Conservation (phyloP, 2,329 filamentous ascomycete species). For the Fusarium oxysporum region DNA sequence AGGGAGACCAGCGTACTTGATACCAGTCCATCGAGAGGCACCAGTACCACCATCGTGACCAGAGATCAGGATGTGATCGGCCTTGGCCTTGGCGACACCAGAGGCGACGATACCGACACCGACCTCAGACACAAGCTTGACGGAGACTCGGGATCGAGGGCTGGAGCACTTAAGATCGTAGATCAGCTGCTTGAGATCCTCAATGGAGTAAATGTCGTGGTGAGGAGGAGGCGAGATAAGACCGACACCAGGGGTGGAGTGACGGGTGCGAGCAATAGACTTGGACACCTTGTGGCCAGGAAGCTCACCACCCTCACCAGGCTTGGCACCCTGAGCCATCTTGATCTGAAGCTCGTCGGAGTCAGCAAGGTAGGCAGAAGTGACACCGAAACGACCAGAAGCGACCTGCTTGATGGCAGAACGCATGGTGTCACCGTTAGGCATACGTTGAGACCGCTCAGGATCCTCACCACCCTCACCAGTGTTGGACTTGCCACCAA, state of each 20-base stretch:
- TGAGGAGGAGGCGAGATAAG: slow-evolving; percentile 96
- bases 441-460: slow-evolving; percentile 85
- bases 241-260: slow-evolving; percentile 96
- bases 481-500: slow-evolving; percentile 97
- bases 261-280: slow-evolving; percentile 91
- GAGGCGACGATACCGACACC: slow-evolving; percentile 98
- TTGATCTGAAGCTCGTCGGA: slow-evolving; percentile 98
- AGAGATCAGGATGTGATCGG: slow-evolving; percentile 95
- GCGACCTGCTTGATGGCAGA: slow-evolving; percentile 98
- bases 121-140: slow-evolving; percentile 97
- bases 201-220: slow-evolving; percentile 98
- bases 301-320: slow-evolving; percentile 96
- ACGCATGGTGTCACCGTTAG: slow-evolving; percentile 96
- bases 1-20: slow-evolving; percentile 96
- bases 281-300: slow-evolving; percentile 97
- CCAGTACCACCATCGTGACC: slow-evolving; percentile 97
- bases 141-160: slow-evolving; percentile 89
- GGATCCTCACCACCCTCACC: slow-evolving; percentile 97
- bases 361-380: slow-evolving; percentile 92
- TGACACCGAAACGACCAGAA: slow-evolving; percentile 95
- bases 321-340: slow-evolving; percentile 99
- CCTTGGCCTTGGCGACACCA: slow-evolving; percentile 97
- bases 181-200: slow-evolving; percentile 97
- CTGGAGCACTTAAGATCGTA: slow-evolving; percentile 98
- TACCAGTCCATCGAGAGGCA: slow-evolving; percentile 97